Evolutionary conservation across 2,329 filamentous ascomycete genomes (phyloP).

Genomic region (Pyricularia sp.): DNA sequence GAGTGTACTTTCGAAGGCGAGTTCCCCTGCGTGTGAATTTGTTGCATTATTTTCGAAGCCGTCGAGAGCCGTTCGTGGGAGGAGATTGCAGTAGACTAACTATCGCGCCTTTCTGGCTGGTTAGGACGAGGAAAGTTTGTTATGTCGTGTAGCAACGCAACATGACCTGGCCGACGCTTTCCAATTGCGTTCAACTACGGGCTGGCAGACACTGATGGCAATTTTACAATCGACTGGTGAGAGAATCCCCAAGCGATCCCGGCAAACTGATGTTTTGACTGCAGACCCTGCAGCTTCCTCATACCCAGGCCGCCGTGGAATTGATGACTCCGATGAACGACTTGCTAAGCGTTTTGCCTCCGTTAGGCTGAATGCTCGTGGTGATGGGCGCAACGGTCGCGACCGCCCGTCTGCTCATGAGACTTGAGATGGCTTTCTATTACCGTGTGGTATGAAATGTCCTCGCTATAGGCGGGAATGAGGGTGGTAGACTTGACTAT

Average conservation of each 20-base stretch:
- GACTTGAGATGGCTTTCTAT: not conserved
- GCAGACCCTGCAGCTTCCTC: conserved; percentile 12
- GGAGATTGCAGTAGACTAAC: not conserved
- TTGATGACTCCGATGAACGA: conserved; percentile 27
- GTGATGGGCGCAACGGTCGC: not conserved
- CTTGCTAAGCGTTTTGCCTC: conserved; percentile 55
- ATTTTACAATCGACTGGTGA: conserved; percentile 97
- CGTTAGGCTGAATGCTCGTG: conserved; percentile 42
- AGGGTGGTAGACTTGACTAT: not conserved
- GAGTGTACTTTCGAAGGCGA: conserved; percentile 73
- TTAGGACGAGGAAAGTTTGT: conserved; percentile 77
- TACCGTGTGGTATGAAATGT: not conserved
- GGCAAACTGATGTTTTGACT: conserved; percentile 15
- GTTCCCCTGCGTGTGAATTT: conserved; percentile 9
- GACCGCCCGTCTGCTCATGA: conserved; percentile 8
- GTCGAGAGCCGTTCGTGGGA: not conserved
- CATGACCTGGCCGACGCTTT: conserved; percentile 72
- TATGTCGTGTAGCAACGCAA: conserved; percentile 71
- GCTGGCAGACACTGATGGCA: conserved; percentile 87
- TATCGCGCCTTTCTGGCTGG: not conserved
- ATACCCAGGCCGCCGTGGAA: conserved; percentile 11
- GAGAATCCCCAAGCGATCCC: conserved; percentile 68
- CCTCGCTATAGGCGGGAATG: not conserved
- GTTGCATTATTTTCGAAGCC: not conserved
- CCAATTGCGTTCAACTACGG: conserved; percentile 72